These are phyloP conservation scores for Rubus parviflorus DNA, from an alignment of 306 rosid genomes.

Conservation along the genomic window DNA sequence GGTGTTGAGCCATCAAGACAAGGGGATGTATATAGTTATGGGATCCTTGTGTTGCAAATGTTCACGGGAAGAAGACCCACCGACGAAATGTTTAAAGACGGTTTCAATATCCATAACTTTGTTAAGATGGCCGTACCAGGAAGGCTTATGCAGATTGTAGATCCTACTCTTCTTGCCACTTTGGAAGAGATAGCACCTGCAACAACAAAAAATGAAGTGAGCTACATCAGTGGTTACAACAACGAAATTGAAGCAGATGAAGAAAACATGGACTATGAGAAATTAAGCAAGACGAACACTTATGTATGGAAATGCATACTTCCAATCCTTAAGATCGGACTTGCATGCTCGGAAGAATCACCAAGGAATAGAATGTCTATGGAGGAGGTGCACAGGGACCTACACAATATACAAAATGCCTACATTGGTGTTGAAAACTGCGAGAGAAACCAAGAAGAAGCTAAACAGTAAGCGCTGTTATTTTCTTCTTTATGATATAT, in stretches of 20 bases:
- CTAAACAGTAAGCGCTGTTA: not conserved
- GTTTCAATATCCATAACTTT: slow-evolving; percentile 24
- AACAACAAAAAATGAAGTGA: not conserved
- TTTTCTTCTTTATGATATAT: no score
- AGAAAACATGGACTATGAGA: not conserved
- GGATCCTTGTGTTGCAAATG: slow-evolving; percentile 40
- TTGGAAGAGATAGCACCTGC: slow-evolving; percentile 4
- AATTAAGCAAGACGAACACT: not conserved
- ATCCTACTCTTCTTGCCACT: slow-evolving; percentile 28
- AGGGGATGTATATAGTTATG: slow-evolving; percentile 42
- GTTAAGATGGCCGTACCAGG: slow-evolving; percentile 25
- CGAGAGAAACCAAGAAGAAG: not conserved
- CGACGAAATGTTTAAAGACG: slow-evolving; percentile 30
- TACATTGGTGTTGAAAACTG: not conserved
- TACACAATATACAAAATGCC: slow-evolving; percentile 10
- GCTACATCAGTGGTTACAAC: not conserved
- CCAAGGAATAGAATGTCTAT: slow-evolving; percentile 32
- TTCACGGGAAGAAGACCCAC: slow-evolving; percentile 28
- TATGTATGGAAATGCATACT: slow-evolving; percentile 24
- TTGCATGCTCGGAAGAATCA: slow-evolving; percentile 31
- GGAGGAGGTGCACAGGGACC: slow-evolving; percentile 23
- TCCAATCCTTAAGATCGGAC: slow-evolving; percentile 27
- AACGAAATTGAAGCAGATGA: not conserved
- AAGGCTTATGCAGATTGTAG: slow-evolving; percentile 28
- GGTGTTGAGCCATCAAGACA: slow-evolving; percentile 27